phyloP scores from a whole-genome alignment of 106 monocot species.

The Platanthera guangdongensis region DNA sequence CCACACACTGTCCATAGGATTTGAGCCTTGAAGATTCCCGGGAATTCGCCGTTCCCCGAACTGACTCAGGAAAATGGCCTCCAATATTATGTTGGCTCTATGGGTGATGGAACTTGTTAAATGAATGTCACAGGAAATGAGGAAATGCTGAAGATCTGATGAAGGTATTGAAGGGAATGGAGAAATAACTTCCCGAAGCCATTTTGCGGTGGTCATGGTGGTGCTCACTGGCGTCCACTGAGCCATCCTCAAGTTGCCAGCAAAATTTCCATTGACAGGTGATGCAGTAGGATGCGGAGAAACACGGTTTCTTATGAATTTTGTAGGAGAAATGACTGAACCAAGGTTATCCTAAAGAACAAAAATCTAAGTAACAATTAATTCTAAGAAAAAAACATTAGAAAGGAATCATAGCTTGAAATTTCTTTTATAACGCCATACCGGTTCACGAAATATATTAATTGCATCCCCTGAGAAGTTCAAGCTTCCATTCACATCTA shows the following conservation, averaged over 20 bases:
- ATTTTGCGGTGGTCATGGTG: conserved; percentile 94
- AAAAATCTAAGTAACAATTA: conserved; percentile 8
- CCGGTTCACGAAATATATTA: conserved; percentile 33
- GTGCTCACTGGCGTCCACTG: conserved; percentile 72
- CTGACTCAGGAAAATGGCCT: conserved; percentile 77
- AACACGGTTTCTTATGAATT: conserved; percentile 46
- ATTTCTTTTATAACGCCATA: conserved; percentile 16
- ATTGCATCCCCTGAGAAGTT: conserved; percentile 37
- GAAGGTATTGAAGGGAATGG: conserved; percentile 67
- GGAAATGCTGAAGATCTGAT: conserved; percentile 54
- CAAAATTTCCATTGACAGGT: conserved; percentile 29
- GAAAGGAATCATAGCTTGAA: neutral
- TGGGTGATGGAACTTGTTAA: conserved; percentile 36
- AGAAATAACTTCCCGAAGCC: conserved; percentile 85
- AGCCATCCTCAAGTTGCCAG: conserved; percentile 29
- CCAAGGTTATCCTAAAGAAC: conserved; percentile 40
- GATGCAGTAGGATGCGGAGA: conserved; percentile 49
- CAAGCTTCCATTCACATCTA: conserved; percentile 33
- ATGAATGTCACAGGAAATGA: conserved; percentile 53
- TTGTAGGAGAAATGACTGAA: conserved; percentile 51
- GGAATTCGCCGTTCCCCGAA: conserved; percentile 40
- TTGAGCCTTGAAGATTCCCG: conserved; percentile 45
- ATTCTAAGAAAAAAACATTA: neutral
- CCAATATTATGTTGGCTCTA: conserved; percentile 67
- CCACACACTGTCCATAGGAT: conserved; percentile 71